A percentile compares a stretch with the other conserved stretches of the same genome.
Conservation (phyloP, 2,329 filamentous ascomycete genomes). For the Talaromyces sp. region DNA sequence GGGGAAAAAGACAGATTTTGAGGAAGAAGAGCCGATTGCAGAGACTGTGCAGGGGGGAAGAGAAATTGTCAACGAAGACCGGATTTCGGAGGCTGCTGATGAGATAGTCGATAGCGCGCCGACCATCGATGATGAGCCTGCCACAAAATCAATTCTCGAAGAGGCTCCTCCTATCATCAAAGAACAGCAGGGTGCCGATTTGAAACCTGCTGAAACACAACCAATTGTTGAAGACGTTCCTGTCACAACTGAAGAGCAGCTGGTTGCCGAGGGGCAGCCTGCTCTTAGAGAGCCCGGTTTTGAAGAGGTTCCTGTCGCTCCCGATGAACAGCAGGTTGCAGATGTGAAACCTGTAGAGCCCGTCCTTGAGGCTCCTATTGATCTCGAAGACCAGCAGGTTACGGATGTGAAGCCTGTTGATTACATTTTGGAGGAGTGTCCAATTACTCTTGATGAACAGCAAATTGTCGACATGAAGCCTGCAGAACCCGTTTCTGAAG, state of each 20-base stretch:
- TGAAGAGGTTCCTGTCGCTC: neutral
- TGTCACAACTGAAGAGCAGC: neutral
- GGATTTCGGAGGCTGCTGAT: neutral
- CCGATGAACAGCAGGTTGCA: neutral
- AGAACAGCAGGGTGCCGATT: conserved; percentile 1
- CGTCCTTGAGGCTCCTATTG: neutral
- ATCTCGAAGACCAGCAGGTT: neutral
- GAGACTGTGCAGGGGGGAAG: neutral
- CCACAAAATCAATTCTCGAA: neutral
- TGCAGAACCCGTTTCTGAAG: neutral
- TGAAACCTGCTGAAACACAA: neutral
- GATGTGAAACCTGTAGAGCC: neutral
- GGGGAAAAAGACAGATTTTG: conserved; percentile 8
- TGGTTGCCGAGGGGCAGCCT: neutral
- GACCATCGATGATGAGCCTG: neutral
- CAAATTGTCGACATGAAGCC: neutral
- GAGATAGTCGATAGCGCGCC: neutral
- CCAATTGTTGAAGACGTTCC: neutral
- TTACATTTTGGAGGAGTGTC: neutral
- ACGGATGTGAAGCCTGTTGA: neutral
- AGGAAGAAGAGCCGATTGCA: conserved; percentile 9
- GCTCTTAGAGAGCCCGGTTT: neutral
- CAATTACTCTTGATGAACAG: neutral
- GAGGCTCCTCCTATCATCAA: neutral
- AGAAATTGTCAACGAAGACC: neutral